Conservation (phyloP, 176 grass and related monocot genomes). For the Carex scoparia region DNA sequence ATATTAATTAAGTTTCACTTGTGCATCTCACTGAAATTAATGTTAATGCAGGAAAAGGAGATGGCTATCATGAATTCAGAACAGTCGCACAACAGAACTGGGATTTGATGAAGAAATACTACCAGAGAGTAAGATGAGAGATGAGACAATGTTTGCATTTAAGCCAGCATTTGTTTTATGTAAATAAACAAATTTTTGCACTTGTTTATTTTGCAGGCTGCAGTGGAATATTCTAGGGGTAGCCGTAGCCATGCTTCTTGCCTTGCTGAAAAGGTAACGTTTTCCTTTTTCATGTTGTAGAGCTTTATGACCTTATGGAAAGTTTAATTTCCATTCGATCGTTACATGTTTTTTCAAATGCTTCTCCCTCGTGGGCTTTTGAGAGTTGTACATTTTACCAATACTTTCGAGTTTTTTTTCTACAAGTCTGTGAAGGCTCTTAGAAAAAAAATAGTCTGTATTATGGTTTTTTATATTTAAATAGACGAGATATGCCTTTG, state of each 20-base stretch:
- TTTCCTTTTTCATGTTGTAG: slow-evolving; percentile 16
- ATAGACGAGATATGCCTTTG: background rate
- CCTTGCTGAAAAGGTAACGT: slow-evolving; percentile 73
- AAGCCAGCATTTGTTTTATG: slow-evolving; percentile 1
- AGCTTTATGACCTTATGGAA: background rate
- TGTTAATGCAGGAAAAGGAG: slow-evolving; percentile 37
- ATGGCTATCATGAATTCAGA: slow-evolving; percentile 58
- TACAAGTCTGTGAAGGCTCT: background rate
- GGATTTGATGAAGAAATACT: slow-evolving; percentile 66
- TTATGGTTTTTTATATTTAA: background rate
- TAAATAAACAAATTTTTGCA: slow-evolving; percentile 20
- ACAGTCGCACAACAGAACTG: slow-evolving; percentile 49
- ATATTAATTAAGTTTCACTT: background rate
- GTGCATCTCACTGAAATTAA: slow-evolving; percentile 32
- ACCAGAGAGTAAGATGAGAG: slow-evolving; percentile 54
- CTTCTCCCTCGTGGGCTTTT: background rate
- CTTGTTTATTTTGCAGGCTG: slow-evolving; percentile 59
- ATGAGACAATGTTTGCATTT: slow-evolving; percentile 14
- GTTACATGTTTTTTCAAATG: background rate
- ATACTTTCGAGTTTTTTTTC: background rate
- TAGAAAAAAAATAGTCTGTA: background rate
- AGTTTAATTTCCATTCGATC: background rate
- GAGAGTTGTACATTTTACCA: background rate
- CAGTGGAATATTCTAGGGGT: slow-evolving; percentile 71
- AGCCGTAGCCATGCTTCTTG: slow-evolving; percentile 62